These are phyloP conservation scores for Leccinum subspadiceum DNA, from an alignment of 1,284 basidiomycete species.

Conservation along the genomic window DNA sequence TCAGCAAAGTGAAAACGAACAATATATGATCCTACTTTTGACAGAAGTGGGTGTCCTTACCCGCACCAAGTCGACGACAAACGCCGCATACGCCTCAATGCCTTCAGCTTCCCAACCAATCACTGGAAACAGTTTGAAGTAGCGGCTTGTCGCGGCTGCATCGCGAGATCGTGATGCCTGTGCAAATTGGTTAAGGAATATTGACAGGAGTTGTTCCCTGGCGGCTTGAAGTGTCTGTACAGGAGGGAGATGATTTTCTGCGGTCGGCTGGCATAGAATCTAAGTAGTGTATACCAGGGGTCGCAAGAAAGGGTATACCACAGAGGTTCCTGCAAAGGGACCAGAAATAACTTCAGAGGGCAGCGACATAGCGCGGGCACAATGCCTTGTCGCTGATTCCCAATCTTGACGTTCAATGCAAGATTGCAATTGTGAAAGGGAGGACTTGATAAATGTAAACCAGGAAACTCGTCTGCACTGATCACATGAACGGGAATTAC, in stretches of 20 bases:
- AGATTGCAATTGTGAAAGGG: slow-evolving; percentile 70
- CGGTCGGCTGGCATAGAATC: slow-evolving; percentile 67
- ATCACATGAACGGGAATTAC: slow-evolving; percentile 37
- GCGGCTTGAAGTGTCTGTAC: slow-evolving; percentile 77
- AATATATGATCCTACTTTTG: slow-evolving; percentile 58
- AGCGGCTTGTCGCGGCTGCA: slow-evolving; percentile 86
- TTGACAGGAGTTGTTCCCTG: slow-evolving; percentile 71
- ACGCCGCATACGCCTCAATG: slow-evolving; percentile 89
- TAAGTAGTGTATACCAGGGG: slow-evolving; percentile 2
- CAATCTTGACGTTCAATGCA: slow-evolving; percentile 89
- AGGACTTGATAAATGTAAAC: slow-evolving; percentile 53
- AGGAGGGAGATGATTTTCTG: slow-evolving; percentile 85
- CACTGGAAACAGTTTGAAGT: slow-evolving; percentile 95
- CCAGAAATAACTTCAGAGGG: slow-evolving; percentile 78
- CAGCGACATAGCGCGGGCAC: slow-evolving; percentile 85
- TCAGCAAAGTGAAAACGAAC: slow-evolving; percentile 8
- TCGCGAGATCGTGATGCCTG: slow-evolving; percentile 78
- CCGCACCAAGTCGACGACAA: slow-evolving; percentile 89
- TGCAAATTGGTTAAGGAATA: slow-evolving; percentile 79
- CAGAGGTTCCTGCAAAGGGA: slow-evolving; percentile 82
- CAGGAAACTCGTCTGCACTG: neutral
- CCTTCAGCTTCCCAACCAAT: slow-evolving; percentile 93
- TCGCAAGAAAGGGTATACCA: slow-evolving; percentile 52
- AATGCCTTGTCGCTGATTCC: slow-evolving; percentile 92
- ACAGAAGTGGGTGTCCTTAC: slow-evolving; percentile 72